Conservation (phyloP, 2,329 filamentous ascomycete species). For the Sclerotinia minor region DNA sequence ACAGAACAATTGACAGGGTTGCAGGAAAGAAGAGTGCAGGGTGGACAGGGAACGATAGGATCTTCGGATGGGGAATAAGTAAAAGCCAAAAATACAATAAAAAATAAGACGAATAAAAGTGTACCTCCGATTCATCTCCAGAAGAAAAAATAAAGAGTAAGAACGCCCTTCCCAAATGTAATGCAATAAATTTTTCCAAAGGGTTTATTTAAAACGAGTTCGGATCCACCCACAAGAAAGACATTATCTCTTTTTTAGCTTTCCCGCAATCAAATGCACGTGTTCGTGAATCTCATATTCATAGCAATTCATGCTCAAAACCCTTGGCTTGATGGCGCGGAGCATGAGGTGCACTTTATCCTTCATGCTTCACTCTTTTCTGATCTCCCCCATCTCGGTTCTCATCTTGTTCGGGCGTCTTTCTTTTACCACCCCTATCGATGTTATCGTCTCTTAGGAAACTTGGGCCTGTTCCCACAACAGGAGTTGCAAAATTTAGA, state of each 20-base stretch:
- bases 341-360: slow-evolving; percentile 10
- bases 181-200: slow-evolving; percentile 13
- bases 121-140: slow-evolving; percentile 3
- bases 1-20: background rate
- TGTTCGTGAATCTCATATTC: slow-evolving; percentile 22
- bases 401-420: slow-evolving; percentile 24
- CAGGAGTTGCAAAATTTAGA: slow-evolving; percentile 86
- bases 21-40: slow-evolving; percentile 1
- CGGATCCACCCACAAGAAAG: slow-evolving; percentile 15
- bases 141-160: background rate
- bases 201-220: background rate
- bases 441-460: slow-evolving; percentile 59
- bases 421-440: slow-evolving; percentile 31
- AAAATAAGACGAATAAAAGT: background rate
- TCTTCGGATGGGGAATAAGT: background rate
- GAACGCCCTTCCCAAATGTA: slow-evolving; percentile 3
- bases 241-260: slow-evolving; percentile 14
- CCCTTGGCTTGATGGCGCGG: background rate
- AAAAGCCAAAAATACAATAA: background rate
- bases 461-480: slow-evolving; percentile 61
- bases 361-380: slow-evolving; percentile 24
- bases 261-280: slow-evolving; percentile 20
- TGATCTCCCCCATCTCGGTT: slow-evolving; percentile 19
- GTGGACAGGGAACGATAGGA: slow-evolving; percentile 3
- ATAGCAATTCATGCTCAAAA: slow-evolving; percentile 15